Evolutionary conservation across 805 yeast genomes (phyloP), one percentile per base, ranked within the genome.

Genomic region (Candida montana): DNA sequence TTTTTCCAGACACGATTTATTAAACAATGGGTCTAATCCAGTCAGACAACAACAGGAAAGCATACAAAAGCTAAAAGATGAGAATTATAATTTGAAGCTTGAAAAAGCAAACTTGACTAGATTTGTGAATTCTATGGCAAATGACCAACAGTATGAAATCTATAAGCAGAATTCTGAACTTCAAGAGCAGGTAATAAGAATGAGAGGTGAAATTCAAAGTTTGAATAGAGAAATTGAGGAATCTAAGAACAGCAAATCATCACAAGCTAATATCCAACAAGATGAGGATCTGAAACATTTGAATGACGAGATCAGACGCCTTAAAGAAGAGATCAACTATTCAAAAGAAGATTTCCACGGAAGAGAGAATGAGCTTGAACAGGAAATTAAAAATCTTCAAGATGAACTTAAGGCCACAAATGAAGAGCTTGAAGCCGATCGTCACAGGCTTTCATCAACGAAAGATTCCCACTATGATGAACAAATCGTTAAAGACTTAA

Each of bases 71-170:
- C 58, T 71, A 26, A 59, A 64, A 41, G 58, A 65, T 10, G 76
- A 71, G 30, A 71, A 71, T 45, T 68, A 66, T 48, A 67, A 67
- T 40, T 56, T 71, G 47, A 71, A 69, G 47, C 60, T 71, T 28
- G 68, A 69, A 44, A 58, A 70, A 30, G 68, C 72, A 2, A 65
- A 70, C 4, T 54, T 69, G 24, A 63, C 65, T 5, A 60, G 63
- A 49, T 67, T 60, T 38, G 55, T 68, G 32, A 61, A 66, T 37
- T 64, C 65, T 18, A 54, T 55, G 7, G 45, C 71, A 4, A 71
- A 68, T 16, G 62, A 62, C 32, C 69, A 68, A 29, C 65, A 65
- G 33, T 58, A 60, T 29, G 63, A 61, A 26, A 49, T 68, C 39
- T 60, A 64, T 27, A 56, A 55, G 40, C 66, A 66, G 44, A 69